phyloP scores from a whole-genome alignment of 106 monocot species.

The Platanthera guangdongensis region DNA sequence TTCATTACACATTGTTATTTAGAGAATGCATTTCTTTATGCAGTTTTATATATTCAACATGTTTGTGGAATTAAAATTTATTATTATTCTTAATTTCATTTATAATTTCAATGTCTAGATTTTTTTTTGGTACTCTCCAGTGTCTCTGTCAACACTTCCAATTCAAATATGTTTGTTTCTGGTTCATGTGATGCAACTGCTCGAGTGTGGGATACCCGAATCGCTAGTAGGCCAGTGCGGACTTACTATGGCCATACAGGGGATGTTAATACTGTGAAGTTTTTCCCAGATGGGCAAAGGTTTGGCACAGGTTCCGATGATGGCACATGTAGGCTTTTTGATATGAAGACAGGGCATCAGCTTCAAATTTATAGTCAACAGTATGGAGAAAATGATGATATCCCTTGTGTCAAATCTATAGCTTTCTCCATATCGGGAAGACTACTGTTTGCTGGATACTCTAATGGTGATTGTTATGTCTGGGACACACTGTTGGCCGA shows the following conservation, averaged over 20 bases:
- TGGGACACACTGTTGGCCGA: constrained; percentile 90
- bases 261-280: constrained; percentile 85
- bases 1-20: neutral
- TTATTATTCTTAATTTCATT: neutral
- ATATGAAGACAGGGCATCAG: constrained; percentile 90
- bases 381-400: constrained; percentile 28
- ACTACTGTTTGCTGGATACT: constrained; percentile 94
- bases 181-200: constrained; percentile 91
- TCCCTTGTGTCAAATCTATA: constrained; percentile 59
- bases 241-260: constrained; percentile 79
- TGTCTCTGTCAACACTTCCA: constrained; percentile 72
- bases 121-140: constrained; percentile 20
- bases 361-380: constrained; percentile 70
- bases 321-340: constrained; percentile 83
- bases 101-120: neutral
- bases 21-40: neutral
- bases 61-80: neutral
- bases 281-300: constrained; percentile 95
- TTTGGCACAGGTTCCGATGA: constrained; percentile 97
- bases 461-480: constrained; percentile 89
- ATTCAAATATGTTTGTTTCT: constrained; percentile 87
- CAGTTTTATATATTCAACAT: neutral
- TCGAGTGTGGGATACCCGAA: constrained; percentile 77
- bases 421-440: constrained; percentile 95
- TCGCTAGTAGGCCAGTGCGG: constrained; percentile 74